Evolutionary conservation across 768 basidiomycete genomes (phyloP).

Genomic region (Amanita fuliginea): DNA sequence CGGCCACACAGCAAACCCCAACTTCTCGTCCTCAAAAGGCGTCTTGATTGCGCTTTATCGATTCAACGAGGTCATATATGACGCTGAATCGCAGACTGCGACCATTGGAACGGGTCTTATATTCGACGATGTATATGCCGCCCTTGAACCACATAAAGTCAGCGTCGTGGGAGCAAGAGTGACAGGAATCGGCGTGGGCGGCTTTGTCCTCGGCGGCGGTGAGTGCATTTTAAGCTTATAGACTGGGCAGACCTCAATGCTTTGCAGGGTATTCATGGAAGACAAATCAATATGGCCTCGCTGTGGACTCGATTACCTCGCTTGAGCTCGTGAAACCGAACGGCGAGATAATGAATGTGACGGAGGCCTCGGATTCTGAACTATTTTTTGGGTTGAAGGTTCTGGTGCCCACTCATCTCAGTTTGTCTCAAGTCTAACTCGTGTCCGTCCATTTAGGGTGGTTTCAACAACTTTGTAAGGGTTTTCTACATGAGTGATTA

Average conservation of each 20-base stretch:
- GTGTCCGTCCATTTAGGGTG: constrained; percentile 28
- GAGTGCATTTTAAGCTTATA: constrained; percentile 9
- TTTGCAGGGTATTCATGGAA: constrained; percentile 50
- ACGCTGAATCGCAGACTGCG: constrained; percentile 18
- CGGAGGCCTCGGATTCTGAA: constrained; percentile 20
- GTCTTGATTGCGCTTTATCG: constrained; percentile 35
- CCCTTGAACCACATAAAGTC: constrained; percentile 26
- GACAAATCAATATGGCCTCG: constrained; percentile 51
- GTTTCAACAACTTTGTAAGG: constrained; percentile 46
- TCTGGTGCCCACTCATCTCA: neutral
- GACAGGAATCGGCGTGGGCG: constrained; percentile 35
- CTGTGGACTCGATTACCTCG: constrained; percentile 39
- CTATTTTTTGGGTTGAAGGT: constrained; percentile 35
- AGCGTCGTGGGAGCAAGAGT: constrained; percentile 40
- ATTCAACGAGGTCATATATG: constrained; percentile 25
- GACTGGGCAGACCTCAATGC: neutral
- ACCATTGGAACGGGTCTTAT: constrained; percentile 23
- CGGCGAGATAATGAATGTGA: constrained; percentile 30
- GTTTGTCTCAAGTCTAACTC: neutral
- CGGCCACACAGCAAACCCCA: constrained; percentile 32
- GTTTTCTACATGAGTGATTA: neutral
- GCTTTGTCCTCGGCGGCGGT: constrained; percentile 37
- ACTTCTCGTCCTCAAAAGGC: constrained; percentile 39
- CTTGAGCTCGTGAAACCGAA: constrained; percentile 50
- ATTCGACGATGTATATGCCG: constrained; percentile 42